Evolutionary conservation across 2,329 filamentous ascomycete species (phyloP).

Genomic region (Parastagonospora nodorum): DNA sequence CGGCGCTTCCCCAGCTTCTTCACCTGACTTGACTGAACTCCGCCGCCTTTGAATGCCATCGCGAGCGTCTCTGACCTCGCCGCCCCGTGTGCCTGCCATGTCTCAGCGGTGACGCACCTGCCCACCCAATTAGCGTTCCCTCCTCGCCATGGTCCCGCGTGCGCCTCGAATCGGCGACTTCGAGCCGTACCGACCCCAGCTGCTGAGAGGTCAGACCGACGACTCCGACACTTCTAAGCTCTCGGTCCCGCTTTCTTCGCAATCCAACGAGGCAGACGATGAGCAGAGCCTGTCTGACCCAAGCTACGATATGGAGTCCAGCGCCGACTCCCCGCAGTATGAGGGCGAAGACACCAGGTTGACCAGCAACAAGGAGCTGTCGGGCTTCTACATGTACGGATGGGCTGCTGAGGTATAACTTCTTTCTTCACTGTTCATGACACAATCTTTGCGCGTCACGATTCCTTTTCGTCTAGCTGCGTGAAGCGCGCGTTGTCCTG

Average conservation of each 20-base stretch:
- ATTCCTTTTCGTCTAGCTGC: no score
- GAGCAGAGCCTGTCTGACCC: constrained; percentile 45
- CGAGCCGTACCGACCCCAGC: constrained; percentile 28
- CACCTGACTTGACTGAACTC: not conserved
- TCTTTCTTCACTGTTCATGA: not conserved
- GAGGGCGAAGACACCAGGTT: constrained; percentile 84
- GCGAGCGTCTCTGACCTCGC: not conserved
- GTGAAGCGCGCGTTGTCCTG: not conserved
- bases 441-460: not conserved
- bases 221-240: constrained; percentile 41
- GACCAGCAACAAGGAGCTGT: constrained; percentile 84
- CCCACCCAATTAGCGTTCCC: constrained; percentile 32
- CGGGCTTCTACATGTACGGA: constrained; percentile 94
- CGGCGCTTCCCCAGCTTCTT: constrained; percentile 13
- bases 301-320: constrained; percentile 42
- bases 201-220: constrained; percentile 25
- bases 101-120: constrained; percentile 28
- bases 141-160: constrained; percentile 36
- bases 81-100: constrained; percentile 12
- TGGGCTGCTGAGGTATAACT: constrained; percentile 78
- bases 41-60: not conserved
- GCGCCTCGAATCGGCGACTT: constrained; percentile 19
- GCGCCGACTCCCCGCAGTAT: constrained; percentile 60
- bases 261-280: constrained; percentile 52
- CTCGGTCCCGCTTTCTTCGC: constrained; percentile 41